Base-by-base conservation (phyloP, 148 eudicot genomes). In the Pharnaceum exiguum region DNA sequence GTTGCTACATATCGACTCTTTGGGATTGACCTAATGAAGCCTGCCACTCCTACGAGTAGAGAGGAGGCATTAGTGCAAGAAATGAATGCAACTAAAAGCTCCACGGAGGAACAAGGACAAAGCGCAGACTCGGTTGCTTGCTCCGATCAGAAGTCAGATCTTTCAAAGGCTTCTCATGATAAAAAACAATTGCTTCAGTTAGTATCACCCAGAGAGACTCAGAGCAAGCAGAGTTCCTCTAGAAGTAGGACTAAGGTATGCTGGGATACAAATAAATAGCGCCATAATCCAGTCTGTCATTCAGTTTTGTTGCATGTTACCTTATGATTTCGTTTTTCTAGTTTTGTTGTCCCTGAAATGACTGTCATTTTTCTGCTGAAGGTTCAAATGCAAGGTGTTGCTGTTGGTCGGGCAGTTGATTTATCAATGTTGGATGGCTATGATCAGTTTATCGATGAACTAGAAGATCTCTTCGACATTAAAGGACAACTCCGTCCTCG, bases 371-470 rank as follows among this genome's bases (percentile, higher is more conserved):
- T 33, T 25, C 42, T 45, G 10, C 22, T 29, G 21, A 61, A 90
- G 97, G 97, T 90, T 31, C 99, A 81, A 83, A 93, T 93, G 99
- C 85, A 88, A 73, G 99, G 99, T 16, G 73, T 85, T 66, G 82
- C 84, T 7, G 99, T 93, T 44, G 95, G 96, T n/a, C 84, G 99
- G 55, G 99, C 99, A 3, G 96, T 93, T 57, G 99, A 93, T 70
- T 77, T 93, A 53, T 66, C 84, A 7, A 43, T 55, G 3, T 60
- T 93, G 47, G 70, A 62, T 52, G 84, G 86, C 39, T 93, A 88
- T 33, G 76, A 77, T 60, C 83, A 88, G 47, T 87, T 93, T 26
- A 77, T 88, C 26, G 65, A 71, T 30, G 95, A 85, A 59, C 69
- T 93, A 40, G 99, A 93, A 63, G 69, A 75, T 16, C 83, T 88